phyloP scores from a whole-genome alignment of 78 protist genomes.

The Guillardia theta region DNA sequence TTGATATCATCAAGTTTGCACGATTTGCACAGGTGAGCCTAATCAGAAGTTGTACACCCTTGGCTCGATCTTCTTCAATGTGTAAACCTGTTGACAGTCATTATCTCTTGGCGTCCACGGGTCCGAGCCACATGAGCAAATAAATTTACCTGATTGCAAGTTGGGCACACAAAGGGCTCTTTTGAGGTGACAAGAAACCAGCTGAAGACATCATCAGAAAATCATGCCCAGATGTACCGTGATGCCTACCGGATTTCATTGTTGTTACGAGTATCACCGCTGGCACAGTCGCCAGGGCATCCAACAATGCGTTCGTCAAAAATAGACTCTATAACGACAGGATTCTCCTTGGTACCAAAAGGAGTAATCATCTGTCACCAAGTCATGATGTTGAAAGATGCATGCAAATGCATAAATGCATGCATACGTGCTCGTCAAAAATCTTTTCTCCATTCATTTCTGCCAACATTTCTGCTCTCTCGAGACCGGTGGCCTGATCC shows the following conservation, averaged over 20 bases:
- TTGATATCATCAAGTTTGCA: too few relatives aligned
- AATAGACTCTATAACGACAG: slow-evolving; percentile 3
- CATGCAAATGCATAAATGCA: not conserved
- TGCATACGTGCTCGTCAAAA: not conserved
- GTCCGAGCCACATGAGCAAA: too few relatives aligned
- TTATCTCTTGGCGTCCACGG: too few relatives aligned
- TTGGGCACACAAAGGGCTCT: too few relatives aligned
- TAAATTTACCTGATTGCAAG: too few relatives aligned
- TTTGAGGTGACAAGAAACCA: too few relatives aligned
- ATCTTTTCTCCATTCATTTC: not conserved
- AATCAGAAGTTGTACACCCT: too few relatives aligned
- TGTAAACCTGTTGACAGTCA: too few relatives aligned
- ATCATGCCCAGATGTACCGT: too few relatives aligned
- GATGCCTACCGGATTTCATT: not conserved
- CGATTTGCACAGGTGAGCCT: too few relatives aligned
- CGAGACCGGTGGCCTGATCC: slow-evolving; percentile 1
- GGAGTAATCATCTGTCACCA: not conserved
- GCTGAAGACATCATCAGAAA: too few relatives aligned
- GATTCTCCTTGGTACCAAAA: not conserved
- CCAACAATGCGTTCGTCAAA: slow-evolving; percentile 15
- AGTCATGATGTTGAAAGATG: not conserved
- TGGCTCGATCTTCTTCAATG: too few relatives aligned
- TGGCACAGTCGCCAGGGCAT: slow-evolving; percentile 26
- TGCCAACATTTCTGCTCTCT: not conserved
- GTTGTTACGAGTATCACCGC: not conserved